These are phyloP conservation scores for Tetraselmis striata DNA, from an alignment of 139 green algal species.

Conservation along the genomic window DNA sequence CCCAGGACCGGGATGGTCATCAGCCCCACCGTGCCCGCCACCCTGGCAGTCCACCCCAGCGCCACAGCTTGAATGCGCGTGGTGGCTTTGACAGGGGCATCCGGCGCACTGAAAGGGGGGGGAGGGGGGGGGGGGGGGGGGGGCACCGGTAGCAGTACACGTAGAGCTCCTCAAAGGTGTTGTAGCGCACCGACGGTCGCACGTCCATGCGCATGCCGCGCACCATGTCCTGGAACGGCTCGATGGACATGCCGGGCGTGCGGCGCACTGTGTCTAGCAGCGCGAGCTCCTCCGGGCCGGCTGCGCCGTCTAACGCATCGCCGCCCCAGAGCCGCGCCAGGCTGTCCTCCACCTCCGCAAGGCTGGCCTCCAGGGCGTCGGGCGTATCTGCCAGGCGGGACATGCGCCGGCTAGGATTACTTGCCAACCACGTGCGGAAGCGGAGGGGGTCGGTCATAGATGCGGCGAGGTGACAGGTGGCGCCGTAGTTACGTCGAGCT, in stretches of 20 bases:
- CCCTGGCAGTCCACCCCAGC: not conserved
- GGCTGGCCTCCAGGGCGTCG: not conserved
- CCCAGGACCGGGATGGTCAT: slow-evolving; percentile 4
- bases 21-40: not conserved
- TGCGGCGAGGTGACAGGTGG: too few relatives aligned
- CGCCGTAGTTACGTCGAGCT: too few relatives aligned
- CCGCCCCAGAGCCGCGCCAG: not conserved
- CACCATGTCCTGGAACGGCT: slow-evolving; percentile 3
- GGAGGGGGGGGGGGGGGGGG: too few relatives aligned
- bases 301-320: not conserved
- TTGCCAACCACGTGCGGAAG: too few relatives aligned
- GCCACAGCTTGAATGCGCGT: not conserved
- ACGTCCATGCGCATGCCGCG: slow-evolving; percentile 4
- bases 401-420: too few relatives aligned
- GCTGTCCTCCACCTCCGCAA: not conserved
- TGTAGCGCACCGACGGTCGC: not conserved
- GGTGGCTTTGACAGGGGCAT: too few relatives aligned
- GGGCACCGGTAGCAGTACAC: slow-evolving; percentile 1
- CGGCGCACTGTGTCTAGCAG: not conserved
- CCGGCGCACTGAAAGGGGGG: too few relatives aligned
- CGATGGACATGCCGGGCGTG: not conserved
- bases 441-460: too few relatives aligned
- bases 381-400: too few relatives aligned
- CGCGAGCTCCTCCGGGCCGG: not conserved
- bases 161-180: slow-evolving; percentile 1